phyloP scores from a whole-genome alignment of 306 rosid species.

The Ormosia emarginata region DNA sequence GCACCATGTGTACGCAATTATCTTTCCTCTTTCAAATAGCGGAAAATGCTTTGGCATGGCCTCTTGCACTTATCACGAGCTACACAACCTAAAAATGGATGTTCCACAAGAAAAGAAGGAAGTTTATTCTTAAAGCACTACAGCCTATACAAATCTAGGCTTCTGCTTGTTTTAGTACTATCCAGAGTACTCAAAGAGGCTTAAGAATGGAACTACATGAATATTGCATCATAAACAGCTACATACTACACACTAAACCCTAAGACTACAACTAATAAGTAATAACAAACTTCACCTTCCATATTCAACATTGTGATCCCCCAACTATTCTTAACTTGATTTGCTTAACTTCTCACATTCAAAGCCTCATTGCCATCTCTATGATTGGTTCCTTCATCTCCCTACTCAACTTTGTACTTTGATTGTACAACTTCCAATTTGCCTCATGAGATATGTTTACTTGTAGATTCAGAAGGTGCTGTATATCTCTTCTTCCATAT shows the following conservation, averaged over 20 bases:
- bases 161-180: not conserved
- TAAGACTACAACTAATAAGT: not conserved
- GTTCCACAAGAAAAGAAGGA: not conserved
- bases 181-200: slow-evolving; percentile 11
- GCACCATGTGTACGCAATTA: not conserved
- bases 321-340: not conserved
- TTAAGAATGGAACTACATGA: not conserved
- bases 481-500: not conserved
- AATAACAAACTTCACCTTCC: not conserved
- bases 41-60: not conserved
- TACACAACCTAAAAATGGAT: not conserved
- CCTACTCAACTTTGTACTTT: not conserved
- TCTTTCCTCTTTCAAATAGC: not conserved
- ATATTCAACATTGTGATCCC: not conserved
- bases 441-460: not conserved
- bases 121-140: not conserved
- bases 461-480: not conserved
- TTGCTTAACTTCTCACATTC: not conserved
- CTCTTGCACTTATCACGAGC: not conserved
- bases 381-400: not conserved
- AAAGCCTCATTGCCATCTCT: not conserved
- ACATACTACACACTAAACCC: not conserved
- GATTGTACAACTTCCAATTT: not conserved
- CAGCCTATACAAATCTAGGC: not conserved
- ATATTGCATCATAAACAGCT: not conserved